A percentile compares a stretch with the other conserved stretches of the same genome.
Conservation (phyloP, 2,329 filamentous ascomycete species). For the Tolypocladium nubicola region DNA sequence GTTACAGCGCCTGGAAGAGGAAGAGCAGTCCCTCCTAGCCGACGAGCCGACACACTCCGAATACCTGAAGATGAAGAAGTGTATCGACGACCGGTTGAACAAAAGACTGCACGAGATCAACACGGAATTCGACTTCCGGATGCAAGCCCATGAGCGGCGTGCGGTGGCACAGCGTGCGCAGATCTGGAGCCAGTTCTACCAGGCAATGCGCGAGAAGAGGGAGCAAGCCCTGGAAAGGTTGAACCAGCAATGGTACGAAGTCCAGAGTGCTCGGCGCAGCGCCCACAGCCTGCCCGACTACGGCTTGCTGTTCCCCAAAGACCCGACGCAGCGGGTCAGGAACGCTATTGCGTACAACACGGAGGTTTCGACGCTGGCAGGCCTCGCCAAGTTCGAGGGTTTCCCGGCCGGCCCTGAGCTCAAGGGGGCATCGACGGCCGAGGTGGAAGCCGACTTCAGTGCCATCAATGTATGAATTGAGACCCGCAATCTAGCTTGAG, state of each 20-base stretch:
- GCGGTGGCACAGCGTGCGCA: slow-evolving; percentile 76
- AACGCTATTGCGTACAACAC: slow-evolving; percentile 90
- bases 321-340: slow-evolving; percentile 64
- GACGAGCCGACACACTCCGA: slow-evolving; percentile 73
- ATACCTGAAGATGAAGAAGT: slow-evolving; percentile 81
- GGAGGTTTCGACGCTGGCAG: slow-evolving; percentile 84
- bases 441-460: slow-evolving; percentile 78
- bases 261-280: slow-evolving; percentile 78
- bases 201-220: slow-evolving; percentile 71
- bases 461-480: slow-evolving; percentile 62
- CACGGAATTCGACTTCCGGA: slow-evolving; percentile 61
- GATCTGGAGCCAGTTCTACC: slow-evolving; percentile 83
- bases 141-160: slow-evolving; percentile 61
- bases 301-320: slow-evolving; percentile 68
- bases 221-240: slow-evolving; percentile 71
- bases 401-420: slow-evolving; percentile 93
- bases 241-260: slow-evolving; percentile 84
- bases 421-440: slow-evolving; percentile 55
- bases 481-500: slow-evolving; percentile 1
- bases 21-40: slow-evolving; percentile 50
- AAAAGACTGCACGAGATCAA: slow-evolving; percentile 71
- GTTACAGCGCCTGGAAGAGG: slow-evolving; percentile 66
- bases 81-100: slow-evolving; percentile 70
- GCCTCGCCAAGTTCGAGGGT: slow-evolving; percentile 87
- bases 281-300: slow-evolving; percentile 75